Percentiles rank a stretch among this genome's conserved stretches.
phyloP scores from a whole-genome alignment of 1,284 basidiomycete genomes.

The Cryptococcus sp. region DNA sequence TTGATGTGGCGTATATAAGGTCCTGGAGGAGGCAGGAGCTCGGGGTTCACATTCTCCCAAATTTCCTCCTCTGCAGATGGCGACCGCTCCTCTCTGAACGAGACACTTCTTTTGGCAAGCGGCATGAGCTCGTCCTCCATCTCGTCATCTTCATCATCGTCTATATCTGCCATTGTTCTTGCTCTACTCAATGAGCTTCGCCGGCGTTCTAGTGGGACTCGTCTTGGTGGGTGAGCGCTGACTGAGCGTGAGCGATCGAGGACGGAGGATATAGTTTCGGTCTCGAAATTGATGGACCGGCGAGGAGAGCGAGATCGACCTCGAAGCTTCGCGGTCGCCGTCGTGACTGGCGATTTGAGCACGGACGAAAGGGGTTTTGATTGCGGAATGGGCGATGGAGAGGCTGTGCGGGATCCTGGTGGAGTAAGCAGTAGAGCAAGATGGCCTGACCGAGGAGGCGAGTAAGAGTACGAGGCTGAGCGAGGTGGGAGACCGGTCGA shows the following conservation, averaged over 20 bases:
- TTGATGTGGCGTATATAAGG: conserved; percentile 39
- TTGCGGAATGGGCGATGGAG: conserved; percentile 11
- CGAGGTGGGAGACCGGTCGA: neutral
- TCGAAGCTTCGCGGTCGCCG: conserved; percentile 17
- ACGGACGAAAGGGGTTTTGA: neutral
- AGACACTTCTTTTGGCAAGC: neutral
- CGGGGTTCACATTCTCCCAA: conserved; percentile 28
- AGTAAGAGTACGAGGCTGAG: conserved; percentile 11
- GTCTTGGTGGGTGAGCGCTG: conserved; percentile 10
- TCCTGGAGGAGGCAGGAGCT: conserved; percentile 42
- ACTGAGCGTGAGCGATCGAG: conserved; percentile 29
- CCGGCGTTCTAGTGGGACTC: conserved; percentile 13
- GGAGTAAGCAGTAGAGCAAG: conserved; percentile 36
- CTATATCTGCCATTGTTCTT: conserved; percentile 1
- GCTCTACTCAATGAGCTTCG: conserved; percentile 17
- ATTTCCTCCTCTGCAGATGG: conserved; percentile 2
- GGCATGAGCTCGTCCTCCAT: conserved; percentile 19
- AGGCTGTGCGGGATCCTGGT: conserved; percentile 29
- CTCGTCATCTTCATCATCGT: conserved; percentile 21
- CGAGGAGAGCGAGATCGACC: conserved; percentile 27
- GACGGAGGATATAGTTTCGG: conserved; percentile 32
- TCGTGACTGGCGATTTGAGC: conserved; percentile 3
- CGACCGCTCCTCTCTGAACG: neutral
- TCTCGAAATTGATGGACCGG: conserved; percentile 24
- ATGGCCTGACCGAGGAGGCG: conserved; percentile 30